Evolutionary conservation across 768 basidiomycete genomes (phyloP), one percentile per base, ranked within the genome.

Genomic region (Lentinula lateritia): DNA sequence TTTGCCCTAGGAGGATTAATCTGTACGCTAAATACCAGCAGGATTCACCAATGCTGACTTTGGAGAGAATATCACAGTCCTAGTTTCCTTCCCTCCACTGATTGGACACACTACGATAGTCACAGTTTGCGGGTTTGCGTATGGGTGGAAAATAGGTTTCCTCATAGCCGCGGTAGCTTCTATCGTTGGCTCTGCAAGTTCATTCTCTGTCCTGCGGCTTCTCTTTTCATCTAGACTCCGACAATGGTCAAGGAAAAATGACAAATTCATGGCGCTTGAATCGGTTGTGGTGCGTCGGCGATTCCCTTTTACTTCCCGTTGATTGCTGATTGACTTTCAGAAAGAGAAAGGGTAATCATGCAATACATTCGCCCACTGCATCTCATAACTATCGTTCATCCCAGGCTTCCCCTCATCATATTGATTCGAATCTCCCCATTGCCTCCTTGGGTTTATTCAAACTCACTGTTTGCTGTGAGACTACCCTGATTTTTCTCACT

Each of bases 391-490:
- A 15, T n/a, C 32, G 36, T 52, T 4, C 12, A 48, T 46, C 32
- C 4, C 52, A 61, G 52, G 34, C 75, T 93, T 16, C 87, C 87
- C n/a, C 75, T 93, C 23, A 90, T 95, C 43, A 82, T 92, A 65
- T 80, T 95, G 52, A 88, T 94, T 63, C 86, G 92, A 13, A 71
- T 91, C 20, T 92, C 90, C 3, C 87, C 93, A 4, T 84, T 95
- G 70, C 92, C 91, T 50, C 91, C 93, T 2, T 93, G 91, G 89
- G 88, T 89, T 0, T 95, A 93, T 67, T 85, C 87, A n/a, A 93
- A 92, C 62, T 76, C 86, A 0, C 76, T 94, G 18, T 92, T 92
- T 67, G 86, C 90, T 23, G 89, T 89, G 77, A 2, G n/a, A n/a
- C 23, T 10, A 15, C 28, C 18, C 32, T 16, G 35, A 18, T 58